Base-by-base conservation (phyloP, 306 rosid genomes). In the Lotus japonicus region DNA sequence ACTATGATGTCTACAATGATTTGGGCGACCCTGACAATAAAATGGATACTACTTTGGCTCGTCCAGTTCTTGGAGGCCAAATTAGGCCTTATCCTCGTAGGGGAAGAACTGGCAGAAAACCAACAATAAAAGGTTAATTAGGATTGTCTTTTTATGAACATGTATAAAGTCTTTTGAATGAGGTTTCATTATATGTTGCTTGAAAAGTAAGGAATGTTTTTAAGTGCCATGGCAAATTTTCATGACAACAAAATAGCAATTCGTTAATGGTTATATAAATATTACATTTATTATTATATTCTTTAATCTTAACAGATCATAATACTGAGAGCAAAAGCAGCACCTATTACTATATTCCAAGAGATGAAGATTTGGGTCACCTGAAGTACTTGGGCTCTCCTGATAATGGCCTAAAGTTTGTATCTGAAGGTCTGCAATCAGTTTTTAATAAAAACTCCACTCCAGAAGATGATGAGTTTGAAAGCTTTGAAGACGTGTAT, bases 71-170 rank as follows among this genome's bases (percentile, higher is more conserved):
- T 0, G 97, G 97, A 64, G 97, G 26, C 89, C 15, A 0, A 67
- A 3, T 66, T 79, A n/a, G n/a, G 26, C 96, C 96, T 71, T 89
- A 85, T 57, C 96, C 96, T 48, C 91, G 96, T 0, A 60, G 96
- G 48, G 96, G 91, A 80, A 87, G 91, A 78, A 89, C 96, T 0
- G 86, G 94, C 3, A 74, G 96, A 59, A 1, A 2, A 7, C 42
- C 42, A 38, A 7, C 11, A 7, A 38, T 7, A 38, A 38, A 1
- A 38, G 42, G 42, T 38, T 35, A n/a, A n/a, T n/a, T n/a, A n/a
- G n/a, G n/a, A n/a, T n/a, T n/a, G 3, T 21, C 3, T 21, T 1
- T 3, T 21, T 1, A 21, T 21, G 1, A 21, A n/a, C n/a, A n/a
- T n/a, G n/a, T n/a, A n/a, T n/a, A n/a, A n/a, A n/a, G n/a, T n/a